Evolutionary conservation across 192 early-diverging fungal species (phyloP).

Genomic region (Coemansia sp.): DNA sequence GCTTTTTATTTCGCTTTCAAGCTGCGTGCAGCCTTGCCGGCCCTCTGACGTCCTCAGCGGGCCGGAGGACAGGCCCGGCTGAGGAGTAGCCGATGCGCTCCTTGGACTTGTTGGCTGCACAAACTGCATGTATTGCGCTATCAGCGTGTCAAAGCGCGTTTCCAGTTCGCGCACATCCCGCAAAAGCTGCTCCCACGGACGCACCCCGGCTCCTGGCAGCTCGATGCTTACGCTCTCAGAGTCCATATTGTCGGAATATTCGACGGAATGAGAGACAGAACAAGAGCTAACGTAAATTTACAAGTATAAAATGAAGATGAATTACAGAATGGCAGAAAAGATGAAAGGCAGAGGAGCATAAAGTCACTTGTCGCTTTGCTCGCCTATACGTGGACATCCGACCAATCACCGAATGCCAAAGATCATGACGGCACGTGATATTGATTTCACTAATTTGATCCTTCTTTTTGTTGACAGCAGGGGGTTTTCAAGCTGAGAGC

Average conservation of each 20-base stretch:
- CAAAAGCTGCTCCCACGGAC: slow-evolving; percentile 51
- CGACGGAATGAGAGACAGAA: background rate
- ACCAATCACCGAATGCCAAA: slow-evolving; percentile 5
- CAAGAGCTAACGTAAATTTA: background rate
- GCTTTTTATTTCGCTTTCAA: slow-evolving; percentile 32
- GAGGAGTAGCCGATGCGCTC: slow-evolving; percentile 5
- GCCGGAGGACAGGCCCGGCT: slow-evolving; percentile 3
- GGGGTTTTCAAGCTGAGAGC: too few relatives aligned
- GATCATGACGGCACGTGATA: background rate
- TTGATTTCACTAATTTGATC: background rate
- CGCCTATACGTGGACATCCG: background rate
- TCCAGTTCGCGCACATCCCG: slow-evolving; percentile 49
- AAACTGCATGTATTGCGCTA: slow-evolving; percentile 51
- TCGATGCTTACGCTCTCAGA: slow-evolving; percentile 43
- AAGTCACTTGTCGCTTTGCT: too few relatives aligned
- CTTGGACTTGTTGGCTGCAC: slow-evolving; percentile 39
- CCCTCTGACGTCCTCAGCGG: slow-evolving; percentile 3
- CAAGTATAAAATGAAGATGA: background rate
- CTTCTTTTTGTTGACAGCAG: background rate
- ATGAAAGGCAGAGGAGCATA: background rate
- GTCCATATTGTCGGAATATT: slow-evolving; percentile 14
- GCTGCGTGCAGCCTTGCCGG: slow-evolving; percentile 28
- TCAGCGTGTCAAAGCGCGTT: slow-evolving; percentile 45
- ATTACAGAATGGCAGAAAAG: background rate
- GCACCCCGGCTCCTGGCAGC: slow-evolving; percentile 41